Base-by-base conservation (phyloP, 2,329 filamentous ascomycete genomes). In the Apiospora saccharicola region DNA sequence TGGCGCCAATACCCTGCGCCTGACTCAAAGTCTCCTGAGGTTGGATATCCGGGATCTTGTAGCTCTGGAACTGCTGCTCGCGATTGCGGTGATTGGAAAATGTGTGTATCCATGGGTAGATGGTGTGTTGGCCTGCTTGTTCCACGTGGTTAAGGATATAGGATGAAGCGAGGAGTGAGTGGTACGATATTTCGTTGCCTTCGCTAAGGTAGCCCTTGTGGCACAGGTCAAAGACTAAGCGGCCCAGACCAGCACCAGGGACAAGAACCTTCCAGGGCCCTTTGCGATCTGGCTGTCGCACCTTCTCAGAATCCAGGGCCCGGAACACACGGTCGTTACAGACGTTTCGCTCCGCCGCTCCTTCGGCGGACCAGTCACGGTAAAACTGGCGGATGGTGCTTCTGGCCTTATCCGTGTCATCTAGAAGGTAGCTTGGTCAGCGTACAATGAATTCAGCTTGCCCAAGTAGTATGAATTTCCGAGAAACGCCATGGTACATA, bases 111-210 rank as follows among this genome's bases (percentile, higher is more conserved):
- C 96, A 99, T 0, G 96, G 96, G 78, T 93, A 94, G 70, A 99
- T 87, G 12, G 86, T 90, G 82, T 95, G 94, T 74, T 93, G 87
- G 22, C 87, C 87, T 0, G 88, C 88, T 1, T 81, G 79, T 0
- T 85, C 77, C 5, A 91, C 93, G 77, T 86, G 87, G 81, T 96
- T 95, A 68, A 95, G 88, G 22, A 95, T 89, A 79, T 93, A 92
- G 0, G 89, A 90, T 7, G 94, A 97, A 1, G 94, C 94, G 72
- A 98, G 87, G n/a, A 99, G 89, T 81, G 98, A 94, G 81, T 99
- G 96, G 79, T 97, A 98, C 3, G 95, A 98, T 74, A 98, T 97
- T 83, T 99, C 94, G 79, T 98, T 98, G 41, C 96, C 96, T 81
- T 98, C 95, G 0, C 91, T 89, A 14, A 89, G 84, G 81, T 91